Base-by-base conservation (phyloP, 805 yeast genomes). In the Zygoascus ofunaensis region DNA sequence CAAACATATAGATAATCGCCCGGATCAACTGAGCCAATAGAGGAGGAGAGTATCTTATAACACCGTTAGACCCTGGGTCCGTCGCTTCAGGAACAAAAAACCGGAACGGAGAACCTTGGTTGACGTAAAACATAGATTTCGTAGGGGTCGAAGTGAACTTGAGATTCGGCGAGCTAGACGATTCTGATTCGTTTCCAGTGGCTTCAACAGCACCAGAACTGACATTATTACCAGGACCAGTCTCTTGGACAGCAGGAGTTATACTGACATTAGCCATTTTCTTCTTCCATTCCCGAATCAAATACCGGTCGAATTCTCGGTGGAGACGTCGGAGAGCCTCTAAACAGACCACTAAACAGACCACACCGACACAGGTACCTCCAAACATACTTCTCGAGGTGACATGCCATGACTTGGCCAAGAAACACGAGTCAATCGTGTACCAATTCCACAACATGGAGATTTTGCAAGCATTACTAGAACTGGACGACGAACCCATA, bases 401-500 rank as follows among this genome's bases (percentile, higher is more conserved):
- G 37, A 77, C 75, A 47, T 76, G 83, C 87, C 87, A 80, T 24
- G 79, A 63, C 37, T 59, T 65, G 5, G 84, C 70, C 48, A 81
- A 67, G 55, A 80, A 80, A 57, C 86, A 81, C 4, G 80, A 64
- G 51, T 80, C 79, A 23, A 79, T 68, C 0, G 83, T 78, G 52
- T 77, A 66, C 86, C 87, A 80, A 58, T 80, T 81, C 86, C 87
- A 81, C 48, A 77, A 60, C 87, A 80, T 80, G 22, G 57, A 49
- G 48, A 68, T 63, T 28, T 62, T 51, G 49, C 72, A 68, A 17
- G 51, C 34, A 14, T 55, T 46, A 55, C 50, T 51, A 41, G 38
- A 40, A 52, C 51, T 51, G 24, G 39, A 28, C 20, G 46, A 43
- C 49, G 50, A 46, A 24, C 46, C 50, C 47, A 37, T 41, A 17